Percentiles rank a stretch among this genome's conserved stretches.
phyloP scores from a whole-genome alignment of 2,329 filamentous ascomycete genomes.

The Ophioceras dolichostomum region DNA sequence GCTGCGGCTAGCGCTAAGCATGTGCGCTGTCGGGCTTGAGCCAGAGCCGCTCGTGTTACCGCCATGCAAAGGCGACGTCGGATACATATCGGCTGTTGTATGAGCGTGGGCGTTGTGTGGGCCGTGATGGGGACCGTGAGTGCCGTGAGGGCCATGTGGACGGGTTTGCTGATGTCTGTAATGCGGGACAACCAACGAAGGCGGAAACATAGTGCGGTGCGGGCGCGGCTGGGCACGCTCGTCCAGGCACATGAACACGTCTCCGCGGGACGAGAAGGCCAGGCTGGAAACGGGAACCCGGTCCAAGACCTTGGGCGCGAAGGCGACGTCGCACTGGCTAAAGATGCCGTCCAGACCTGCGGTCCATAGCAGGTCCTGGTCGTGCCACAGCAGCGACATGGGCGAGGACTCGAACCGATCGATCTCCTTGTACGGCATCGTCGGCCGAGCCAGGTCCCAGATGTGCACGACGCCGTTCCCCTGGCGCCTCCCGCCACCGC shows the following conservation, averaged over 20 bases:
- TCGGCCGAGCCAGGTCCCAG: slow-evolving; percentile 56
- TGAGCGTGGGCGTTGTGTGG: too few species aligned
- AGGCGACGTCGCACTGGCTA: slow-evolving; percentile 52
- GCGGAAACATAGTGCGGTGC: slow-evolving; percentile 4
- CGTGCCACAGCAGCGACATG: slow-evolving; percentile 47
- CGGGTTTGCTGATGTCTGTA: too few species aligned
- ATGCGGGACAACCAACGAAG: slow-evolving; percentile 5
- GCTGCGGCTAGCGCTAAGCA: slow-evolving; percentile 45
- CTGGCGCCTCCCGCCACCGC: slow-evolving; percentile 29
- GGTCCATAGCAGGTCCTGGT: slow-evolving; percentile 55
- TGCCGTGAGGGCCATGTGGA: too few species aligned
- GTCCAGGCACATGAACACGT: slow-evolving; percentile 50
- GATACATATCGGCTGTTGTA: too few species aligned
- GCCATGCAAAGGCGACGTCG: slow-evolving; percentile 14
- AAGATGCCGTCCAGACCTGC: slow-evolving; percentile 50
- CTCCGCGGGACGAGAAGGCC: slow-evolving; percentile 46
- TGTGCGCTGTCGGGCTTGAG: slow-evolving; percentile 34
- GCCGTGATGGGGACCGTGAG: background rate
- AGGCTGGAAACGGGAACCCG: slow-evolving; percentile 48
- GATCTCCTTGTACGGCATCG: slow-evolving; percentile 55
- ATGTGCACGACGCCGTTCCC: slow-evolving; percentile 49
- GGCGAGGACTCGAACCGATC: slow-evolving; percentile 47
- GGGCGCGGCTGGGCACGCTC: slow-evolving; percentile 26
- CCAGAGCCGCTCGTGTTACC: slow-evolving; percentile 31
- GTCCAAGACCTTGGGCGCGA: slow-evolving; percentile 50